Conservation (phyloP, 768 basidiomycete species). For the Mycena galopus region DNA sequence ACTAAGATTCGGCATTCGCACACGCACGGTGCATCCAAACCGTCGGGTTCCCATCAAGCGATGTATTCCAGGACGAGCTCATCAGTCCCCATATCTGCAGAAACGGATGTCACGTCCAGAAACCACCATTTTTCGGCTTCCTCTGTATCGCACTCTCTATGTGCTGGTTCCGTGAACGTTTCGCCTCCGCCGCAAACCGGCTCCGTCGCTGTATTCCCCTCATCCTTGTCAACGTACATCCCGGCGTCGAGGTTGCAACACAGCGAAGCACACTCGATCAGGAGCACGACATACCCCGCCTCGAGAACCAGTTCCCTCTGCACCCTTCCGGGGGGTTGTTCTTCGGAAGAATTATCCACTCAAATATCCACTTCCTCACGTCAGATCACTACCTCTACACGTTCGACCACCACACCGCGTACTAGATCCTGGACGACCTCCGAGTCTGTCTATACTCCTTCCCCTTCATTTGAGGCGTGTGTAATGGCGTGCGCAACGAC, state of each 20-base stretch:
- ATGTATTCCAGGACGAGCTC: neutral
- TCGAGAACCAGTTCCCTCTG: no score
- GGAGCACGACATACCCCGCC: no score
- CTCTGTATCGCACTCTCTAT: neutral
- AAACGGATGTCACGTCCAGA: neutral
- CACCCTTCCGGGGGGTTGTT: no score
- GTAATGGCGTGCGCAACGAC: no score
- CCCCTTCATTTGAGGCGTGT: neutral
- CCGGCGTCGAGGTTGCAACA: no score
- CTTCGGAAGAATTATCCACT: no score
- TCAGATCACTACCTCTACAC: no score
- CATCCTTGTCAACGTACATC: no score
- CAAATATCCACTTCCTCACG: no score
- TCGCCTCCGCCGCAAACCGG: neutral
- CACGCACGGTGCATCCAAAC: neutral
- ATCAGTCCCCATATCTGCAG: neutral
- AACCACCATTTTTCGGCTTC: neutral
- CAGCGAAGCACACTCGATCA: no score
- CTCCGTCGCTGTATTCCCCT: neutral
- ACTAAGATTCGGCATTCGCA: neutral
- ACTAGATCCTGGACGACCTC: no score
- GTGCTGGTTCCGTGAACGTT: neutral
- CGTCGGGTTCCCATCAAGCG: neutral
- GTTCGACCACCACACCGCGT: no score
- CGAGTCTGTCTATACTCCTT: neutral